phyloP scores from a whole-genome alignment of 768 basidiomycete species.

The Royoungia palumana region DNA sequence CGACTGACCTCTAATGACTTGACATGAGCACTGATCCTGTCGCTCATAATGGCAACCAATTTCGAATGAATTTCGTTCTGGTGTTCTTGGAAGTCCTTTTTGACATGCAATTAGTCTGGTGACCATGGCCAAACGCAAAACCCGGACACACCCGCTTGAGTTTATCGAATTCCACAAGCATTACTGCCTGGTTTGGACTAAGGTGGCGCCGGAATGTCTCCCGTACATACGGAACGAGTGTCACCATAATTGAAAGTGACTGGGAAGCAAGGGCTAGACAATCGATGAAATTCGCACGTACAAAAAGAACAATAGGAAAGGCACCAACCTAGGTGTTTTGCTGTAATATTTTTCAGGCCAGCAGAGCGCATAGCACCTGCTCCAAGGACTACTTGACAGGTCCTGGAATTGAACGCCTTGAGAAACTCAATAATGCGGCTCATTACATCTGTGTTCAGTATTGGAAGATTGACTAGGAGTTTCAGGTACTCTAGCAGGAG shows the following conservation, averaged over 20 bases:
- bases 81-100: conserved; percentile 97
- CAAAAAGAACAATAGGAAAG: conserved; percentile 15
- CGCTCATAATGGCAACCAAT: conserved; percentile 97
- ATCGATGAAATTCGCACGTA: conserved; percentile 16
- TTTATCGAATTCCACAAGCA: conserved; percentile 98
- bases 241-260: conserved; percentile 89
- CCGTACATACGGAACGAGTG: conserved; percentile 92
- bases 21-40: conserved; percentile 83
- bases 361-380: conserved; percentile 99
- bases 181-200: conserved; percentile 91
- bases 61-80: conserved; percentile 99
- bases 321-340: conserved; percentile 85
- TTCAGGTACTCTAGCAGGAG: conserved; percentile 83
- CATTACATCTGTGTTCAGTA: conserved; percentile 95
- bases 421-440: conserved; percentile 90
- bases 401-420: conserved; percentile 96
- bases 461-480: conserved; percentile 81
- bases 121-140: background rate
- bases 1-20: conserved; percentile 68
- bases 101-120: conserved; percentile 1
- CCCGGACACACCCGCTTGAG: conserved; percentile 77
- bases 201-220: conserved; percentile 94
- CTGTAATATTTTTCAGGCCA: conserved; percentile 96
- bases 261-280: conserved; percentile 87
- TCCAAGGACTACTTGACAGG: conserved; percentile 96